phyloP scores from a whole-genome alignment of 768 basidiomycete species.

The Hygrocybe coccinea region DNA sequence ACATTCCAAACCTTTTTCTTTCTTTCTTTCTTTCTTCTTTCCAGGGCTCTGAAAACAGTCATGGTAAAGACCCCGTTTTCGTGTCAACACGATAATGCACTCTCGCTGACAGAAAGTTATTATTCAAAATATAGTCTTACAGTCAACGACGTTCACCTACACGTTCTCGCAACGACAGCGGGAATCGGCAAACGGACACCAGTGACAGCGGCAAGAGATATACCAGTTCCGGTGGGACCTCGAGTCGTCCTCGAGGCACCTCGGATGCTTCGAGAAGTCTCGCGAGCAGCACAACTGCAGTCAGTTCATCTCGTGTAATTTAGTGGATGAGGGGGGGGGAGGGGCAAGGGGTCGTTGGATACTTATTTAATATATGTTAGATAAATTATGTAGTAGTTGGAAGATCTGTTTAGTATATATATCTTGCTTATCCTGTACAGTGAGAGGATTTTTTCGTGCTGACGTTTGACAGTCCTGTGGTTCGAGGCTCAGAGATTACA shows the following conservation, averaged over 20 bases:
- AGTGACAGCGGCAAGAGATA: conserved; percentile 32
- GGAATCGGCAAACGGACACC: conserved; percentile 32
- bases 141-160: conserved; percentile 68
- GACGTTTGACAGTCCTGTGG: too few relatives aligned
- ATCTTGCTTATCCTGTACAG: too few relatives aligned
- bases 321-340: too few relatives aligned
- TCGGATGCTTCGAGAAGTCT: conserved; percentile 48
- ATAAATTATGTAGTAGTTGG: too few relatives aligned
- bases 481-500: too few relatives aligned
- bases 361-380: too few relatives aligned
- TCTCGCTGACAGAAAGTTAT: conserved; percentile 7
- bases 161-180: conserved; percentile 45
- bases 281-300: too few relatives aligned
- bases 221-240: conserved; percentile 26
- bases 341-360: too few relatives aligned
- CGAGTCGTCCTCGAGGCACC: conserved; percentile 62
- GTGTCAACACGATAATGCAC: not conserved
- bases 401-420: too few relatives aligned
- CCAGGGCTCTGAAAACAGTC: conserved; percentile 73
- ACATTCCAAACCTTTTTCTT: conserved; percentile 13
- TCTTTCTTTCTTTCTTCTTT: conserved; percentile 9
- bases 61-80: conserved; percentile 48
- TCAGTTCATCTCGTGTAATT: not conserved
- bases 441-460: too few relatives aligned
- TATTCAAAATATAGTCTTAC: too few relatives aligned